Conservation (phyloP, 176 grass and related monocot genomes). For the Thalia dealbata region DNA sequence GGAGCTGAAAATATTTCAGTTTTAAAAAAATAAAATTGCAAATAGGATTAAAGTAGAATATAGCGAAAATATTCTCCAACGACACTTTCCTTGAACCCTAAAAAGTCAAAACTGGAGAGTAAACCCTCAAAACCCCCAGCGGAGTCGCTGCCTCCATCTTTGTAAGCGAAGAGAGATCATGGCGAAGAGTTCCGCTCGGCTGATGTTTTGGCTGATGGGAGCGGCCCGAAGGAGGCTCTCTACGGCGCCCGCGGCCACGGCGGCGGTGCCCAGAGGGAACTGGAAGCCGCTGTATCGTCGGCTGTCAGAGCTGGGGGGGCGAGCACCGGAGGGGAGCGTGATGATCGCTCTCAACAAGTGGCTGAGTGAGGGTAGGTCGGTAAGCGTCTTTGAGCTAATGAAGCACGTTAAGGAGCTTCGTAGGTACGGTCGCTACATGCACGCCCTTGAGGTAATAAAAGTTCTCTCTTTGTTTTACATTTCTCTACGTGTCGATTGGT, state of each 20-base stretch:
- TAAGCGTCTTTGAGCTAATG: slow-evolving; percentile 24
- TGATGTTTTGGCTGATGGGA: neutral
- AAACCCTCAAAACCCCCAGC: neutral
- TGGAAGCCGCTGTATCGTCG: slow-evolving; percentile 31
- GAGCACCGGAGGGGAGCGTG: slow-evolving; percentile 38
- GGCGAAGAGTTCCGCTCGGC: neutral
- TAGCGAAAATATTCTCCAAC: neutral
- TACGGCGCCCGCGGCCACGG: neutral
- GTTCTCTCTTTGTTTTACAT: neutral
- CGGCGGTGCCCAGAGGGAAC: neutral
- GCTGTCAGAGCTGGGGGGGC: slow-evolving; percentile 46
- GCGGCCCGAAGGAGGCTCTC: neutral
- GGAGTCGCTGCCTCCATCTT: neutral
- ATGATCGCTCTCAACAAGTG: slow-evolving; percentile 47
- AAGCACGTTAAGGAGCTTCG: slow-evolving; percentile 54
- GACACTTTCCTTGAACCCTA: neutral
- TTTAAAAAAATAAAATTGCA: too few relatives aligned
- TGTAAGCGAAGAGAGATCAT: neutral
- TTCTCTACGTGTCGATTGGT: neutral
- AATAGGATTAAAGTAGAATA: too few relatives aligned
- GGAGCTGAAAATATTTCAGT: too few relatives aligned
- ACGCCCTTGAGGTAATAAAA: slow-evolving; percentile 52
- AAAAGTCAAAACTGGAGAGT: neutral
- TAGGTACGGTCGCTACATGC: slow-evolving; percentile 44
- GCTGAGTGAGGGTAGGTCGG: slow-evolving; percentile 33